A percentile compares a stretch with the other conserved stretches of the same genome.
These are phyloP conservation scores for Phytophthora capsici DNA, from an alignment of 352 stramenopile species.

Conservation along the genomic window DNA sequence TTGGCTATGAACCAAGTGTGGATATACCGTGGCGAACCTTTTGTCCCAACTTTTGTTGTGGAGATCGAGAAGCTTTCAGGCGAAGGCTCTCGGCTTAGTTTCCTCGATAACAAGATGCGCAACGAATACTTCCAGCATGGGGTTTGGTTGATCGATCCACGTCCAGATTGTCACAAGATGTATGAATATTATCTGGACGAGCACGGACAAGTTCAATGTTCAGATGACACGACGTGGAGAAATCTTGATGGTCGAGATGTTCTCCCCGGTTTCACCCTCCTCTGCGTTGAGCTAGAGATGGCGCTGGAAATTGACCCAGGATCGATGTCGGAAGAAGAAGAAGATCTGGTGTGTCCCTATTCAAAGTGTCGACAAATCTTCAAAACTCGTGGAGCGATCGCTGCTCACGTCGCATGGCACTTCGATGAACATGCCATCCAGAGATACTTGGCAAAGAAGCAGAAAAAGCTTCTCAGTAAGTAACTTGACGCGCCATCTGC, in stretches of 20 bases:
- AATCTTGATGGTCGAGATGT: conserved; percentile 31
- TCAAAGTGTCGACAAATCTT: too few species aligned
- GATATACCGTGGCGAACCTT: conserved; percentile 31
- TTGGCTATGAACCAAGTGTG: conserved; percentile 3
- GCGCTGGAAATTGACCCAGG: too few species aligned
- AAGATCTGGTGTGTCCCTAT: too few species aligned
- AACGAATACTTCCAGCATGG: conserved; percentile 17
- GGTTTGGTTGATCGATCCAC: conserved; percentile 17
- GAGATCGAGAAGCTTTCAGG: conserved; percentile 10
- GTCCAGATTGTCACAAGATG: conserved; percentile 9
- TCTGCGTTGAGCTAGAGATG: conserved; percentile 6
- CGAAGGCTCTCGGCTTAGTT: not conserved
- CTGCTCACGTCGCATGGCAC: too few species aligned
- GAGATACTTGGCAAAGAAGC: too few species aligned
- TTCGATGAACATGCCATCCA: too few species aligned
- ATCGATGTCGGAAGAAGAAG: too few species aligned
- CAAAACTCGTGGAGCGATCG: too few species aligned
- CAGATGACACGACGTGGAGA: conserved; percentile 21
- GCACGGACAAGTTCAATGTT: conserved; percentile 12
- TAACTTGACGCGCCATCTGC: too few species aligned
- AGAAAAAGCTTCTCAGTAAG: too few species aligned
- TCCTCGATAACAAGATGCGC: conserved; percentile 19
- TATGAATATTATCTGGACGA: conserved; percentile 31
- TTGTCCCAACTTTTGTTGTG: conserved; percentile 13
- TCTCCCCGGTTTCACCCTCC: conserved; percentile 27